Conservation (phyloP, 345 rosid species). For the Eutrema yunnanense region DNA sequence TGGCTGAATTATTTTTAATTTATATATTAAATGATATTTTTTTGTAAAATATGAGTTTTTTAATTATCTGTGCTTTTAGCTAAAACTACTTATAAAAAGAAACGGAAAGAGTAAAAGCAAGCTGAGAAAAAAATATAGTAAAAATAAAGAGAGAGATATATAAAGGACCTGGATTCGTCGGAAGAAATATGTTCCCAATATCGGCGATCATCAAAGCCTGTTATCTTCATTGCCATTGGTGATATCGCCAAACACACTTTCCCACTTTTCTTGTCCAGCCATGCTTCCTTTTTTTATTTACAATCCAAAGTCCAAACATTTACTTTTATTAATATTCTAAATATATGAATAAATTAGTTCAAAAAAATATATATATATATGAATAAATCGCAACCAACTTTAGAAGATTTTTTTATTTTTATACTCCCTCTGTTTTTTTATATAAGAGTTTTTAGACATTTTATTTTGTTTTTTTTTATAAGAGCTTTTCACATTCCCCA, state of each 20-base stretch:
- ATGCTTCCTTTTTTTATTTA: slow-evolving; percentile 43
- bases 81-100: too few species aligned
- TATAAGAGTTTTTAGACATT: too few species aligned
- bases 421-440: too few species aligned
- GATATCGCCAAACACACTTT: slow-evolving; percentile 62
- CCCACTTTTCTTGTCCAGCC: slow-evolving; percentile 80
- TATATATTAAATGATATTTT: too few species aligned
- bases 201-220: slow-evolving; percentile 86
- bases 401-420: background rate
- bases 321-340: background rate
- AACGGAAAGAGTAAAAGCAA: too few species aligned
- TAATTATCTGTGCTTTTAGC: too few species aligned
- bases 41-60: too few species aligned
- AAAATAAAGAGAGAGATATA: background rate
- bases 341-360: background rate
- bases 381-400: background rate
- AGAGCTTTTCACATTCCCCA: too few species aligned
- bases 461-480: too few species aligned
- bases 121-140: background rate
- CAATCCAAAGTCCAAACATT: slow-evolving; percentile 23
- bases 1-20: too few species aligned
- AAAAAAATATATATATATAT: too few species aligned
- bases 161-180: slow-evolving; percentile 76
- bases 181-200: slow-evolving; percentile 77
- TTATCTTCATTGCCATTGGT: slow-evolving; percentile 70